Evolutionary conservation across 352 stramenopile species (phyloP).

Genomic region (Phytophthora colocasiae): DNA sequence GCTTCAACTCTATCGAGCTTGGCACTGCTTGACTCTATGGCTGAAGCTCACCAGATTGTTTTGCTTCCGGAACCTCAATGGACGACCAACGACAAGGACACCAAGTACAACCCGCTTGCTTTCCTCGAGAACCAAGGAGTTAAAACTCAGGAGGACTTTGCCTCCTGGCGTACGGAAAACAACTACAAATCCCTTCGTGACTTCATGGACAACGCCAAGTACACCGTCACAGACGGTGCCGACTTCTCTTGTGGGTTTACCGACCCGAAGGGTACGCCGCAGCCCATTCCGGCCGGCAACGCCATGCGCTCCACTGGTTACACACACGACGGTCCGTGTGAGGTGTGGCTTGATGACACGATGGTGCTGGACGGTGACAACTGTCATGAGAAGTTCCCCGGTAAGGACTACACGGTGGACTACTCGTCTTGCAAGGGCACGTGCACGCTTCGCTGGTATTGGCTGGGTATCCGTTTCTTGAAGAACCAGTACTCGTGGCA

Average conservation of each 20-base stretch:
- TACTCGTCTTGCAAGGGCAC: constrained; percentile 32
- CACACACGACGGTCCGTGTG: constrained; percentile 48
- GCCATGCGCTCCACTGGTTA: constrained; percentile 51
- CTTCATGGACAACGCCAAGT: constrained; percentile 52
- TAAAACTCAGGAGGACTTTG: constrained; percentile 48
- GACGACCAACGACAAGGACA: constrained; percentile 35
- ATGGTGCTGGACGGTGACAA: constrained; percentile 32
- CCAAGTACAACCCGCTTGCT: constrained; percentile 49
- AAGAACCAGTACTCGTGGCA: constrained; percentile 62
- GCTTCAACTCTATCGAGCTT: constrained; percentile 31
- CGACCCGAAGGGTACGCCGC: constrained; percentile 25
- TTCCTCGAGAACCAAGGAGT: constrained; percentile 59
- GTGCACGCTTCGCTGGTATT: constrained; percentile 30
- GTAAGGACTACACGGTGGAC: constrained; percentile 35
- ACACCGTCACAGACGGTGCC: constrained; percentile 30
- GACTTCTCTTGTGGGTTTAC: constrained; percentile 48
- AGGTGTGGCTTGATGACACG: constrained; percentile 46
- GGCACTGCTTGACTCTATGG: constrained; percentile 19
- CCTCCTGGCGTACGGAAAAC: constrained; percentile 39
- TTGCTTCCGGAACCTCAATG: constrained; percentile 39
- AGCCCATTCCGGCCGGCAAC: constrained; percentile 38
- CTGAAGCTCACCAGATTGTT: constrained; percentile 46
- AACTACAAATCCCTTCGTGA: constrained; percentile 47
- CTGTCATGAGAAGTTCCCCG: constrained; percentile 38
- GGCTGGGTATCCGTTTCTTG: constrained; percentile 39